phyloP scores from a whole-genome alignment of 768 basidiomycete species.

The Lactarius psammicola region DNA sequence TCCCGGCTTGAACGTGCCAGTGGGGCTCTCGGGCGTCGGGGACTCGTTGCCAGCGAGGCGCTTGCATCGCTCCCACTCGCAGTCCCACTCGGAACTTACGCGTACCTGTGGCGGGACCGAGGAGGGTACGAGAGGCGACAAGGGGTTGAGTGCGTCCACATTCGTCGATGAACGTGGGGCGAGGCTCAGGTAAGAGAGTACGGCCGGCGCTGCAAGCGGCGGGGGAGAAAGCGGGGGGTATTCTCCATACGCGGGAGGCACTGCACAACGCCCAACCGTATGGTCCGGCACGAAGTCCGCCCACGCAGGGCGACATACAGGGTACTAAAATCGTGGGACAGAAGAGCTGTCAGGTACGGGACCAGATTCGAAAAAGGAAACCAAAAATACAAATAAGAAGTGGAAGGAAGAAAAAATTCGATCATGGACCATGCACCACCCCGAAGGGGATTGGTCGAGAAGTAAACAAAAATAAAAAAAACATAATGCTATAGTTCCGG shows the following conservation, averaged over 20 bases:
- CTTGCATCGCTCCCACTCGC: conserved; percentile 64
- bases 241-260: conserved; percentile 35
- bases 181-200: conserved; percentile 65
- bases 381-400: background rate
- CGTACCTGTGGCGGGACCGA: conserved; percentile 24
- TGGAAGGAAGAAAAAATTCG: background rate
- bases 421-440: background rate
- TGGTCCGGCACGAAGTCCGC: conserved; percentile 48
- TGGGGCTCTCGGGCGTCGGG: conserved; percentile 37
- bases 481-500: background rate
- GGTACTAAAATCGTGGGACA: conserved; percentile 47
- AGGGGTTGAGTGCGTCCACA: conserved; percentile 30
- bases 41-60: conserved; percentile 34
- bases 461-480: background rate
- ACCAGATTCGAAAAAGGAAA: background rate
- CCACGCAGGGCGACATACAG: conserved; percentile 58
- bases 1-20: conserved; percentile 56
- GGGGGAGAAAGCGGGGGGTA: conserved; percentile 51
- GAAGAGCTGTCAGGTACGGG: conserved; percentile 1
- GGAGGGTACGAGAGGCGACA: conserved; percentile 33
- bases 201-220: conserved; percentile 66
- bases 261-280: conserved; percentile 8
- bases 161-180: conserved; percentile 35
- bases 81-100: conserved; percentile 59
- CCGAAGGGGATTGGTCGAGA: conserved; percentile 4